Evolutionary conservation across 805 yeast species (phyloP).

Genomic region (Barnettozyma botsteinii): DNA sequence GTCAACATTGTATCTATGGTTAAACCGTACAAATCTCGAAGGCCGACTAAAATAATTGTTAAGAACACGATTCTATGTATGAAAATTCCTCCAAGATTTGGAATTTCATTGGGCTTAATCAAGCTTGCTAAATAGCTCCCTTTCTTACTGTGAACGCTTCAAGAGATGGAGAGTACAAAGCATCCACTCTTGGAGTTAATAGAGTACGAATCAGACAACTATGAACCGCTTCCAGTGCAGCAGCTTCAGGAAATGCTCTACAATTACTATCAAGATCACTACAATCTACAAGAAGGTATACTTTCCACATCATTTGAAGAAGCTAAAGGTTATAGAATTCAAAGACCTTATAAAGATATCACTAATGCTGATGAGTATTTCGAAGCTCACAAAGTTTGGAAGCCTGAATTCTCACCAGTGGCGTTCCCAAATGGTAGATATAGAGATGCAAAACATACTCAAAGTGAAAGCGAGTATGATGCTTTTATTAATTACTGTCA

Average conservation of each 20-base stretch:
- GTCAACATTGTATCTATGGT: too few species aligned
- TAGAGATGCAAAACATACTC: conserved; percentile 1
- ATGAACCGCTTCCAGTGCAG: neutral
- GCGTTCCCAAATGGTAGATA: conserved; percentile 1
- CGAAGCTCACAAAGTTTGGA: conserved; percentile 11
- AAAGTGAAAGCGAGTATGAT: conserved; percentile 6
- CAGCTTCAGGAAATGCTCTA: neutral
- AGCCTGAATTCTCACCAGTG: conserved; percentile 3
- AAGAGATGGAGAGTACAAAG: too few species aligned
- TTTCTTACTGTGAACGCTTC: too few species aligned
- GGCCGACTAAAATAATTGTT: too few species aligned
- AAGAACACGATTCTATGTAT: too few species aligned
- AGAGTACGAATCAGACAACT: neutral
- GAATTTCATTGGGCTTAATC: too few species aligned
- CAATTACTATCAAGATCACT: conserved; percentile 3
- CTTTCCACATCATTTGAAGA: neutral
- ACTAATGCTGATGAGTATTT: conserved; percentile 2
- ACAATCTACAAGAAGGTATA: conserved; percentile 4
- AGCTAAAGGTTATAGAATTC: neutral
- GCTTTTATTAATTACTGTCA: conserved; percentile 19
- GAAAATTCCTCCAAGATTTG: too few species aligned
- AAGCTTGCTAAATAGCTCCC: too few species aligned
- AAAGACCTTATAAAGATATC: neutral
- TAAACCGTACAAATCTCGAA: too few species aligned
- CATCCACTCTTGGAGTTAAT: conserved; percentile 1